These are phyloP conservation scores for Neonectria punicea DNA, from an alignment of 2,329 filamentous ascomycete genomes.

Conservation along the genomic window DNA sequence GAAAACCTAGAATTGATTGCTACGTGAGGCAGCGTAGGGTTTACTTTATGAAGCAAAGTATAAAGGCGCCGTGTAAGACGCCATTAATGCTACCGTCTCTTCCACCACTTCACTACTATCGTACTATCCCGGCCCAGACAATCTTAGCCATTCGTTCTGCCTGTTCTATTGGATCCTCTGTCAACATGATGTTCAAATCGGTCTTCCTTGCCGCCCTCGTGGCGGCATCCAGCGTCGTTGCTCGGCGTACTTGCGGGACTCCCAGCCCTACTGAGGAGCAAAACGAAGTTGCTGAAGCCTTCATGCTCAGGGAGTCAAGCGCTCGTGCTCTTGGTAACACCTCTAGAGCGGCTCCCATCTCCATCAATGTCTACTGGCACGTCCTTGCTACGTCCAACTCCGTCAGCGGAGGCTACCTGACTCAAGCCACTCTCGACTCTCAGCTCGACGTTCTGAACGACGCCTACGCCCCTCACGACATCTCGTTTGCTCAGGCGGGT, in stretches of 20 bases:
- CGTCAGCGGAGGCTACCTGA: slow-evolving; percentile 33
- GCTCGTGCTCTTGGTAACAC: slow-evolving; percentile 1
- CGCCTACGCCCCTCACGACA: slow-evolving; percentile 55
- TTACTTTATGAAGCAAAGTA: neutral
- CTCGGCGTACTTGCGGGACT: slow-evolving; percentile 14
- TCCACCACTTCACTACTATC: neutral
- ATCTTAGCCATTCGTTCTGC: neutral
- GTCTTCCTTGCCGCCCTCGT: slow-evolving; percentile 6
- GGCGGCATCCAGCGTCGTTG: slow-evolving; percentile 13
- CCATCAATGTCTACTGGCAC: slow-evolving; percentile 40
- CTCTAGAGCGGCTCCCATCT: slow-evolving; percentile 19
- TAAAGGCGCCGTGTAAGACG: neutral
- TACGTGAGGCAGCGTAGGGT: no score
- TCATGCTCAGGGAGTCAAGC: slow-evolving; percentile 12
- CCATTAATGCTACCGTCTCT: neutral
- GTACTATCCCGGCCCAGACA: neutral
- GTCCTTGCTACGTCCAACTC: slow-evolving; percentile 36
- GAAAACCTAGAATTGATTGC: neutral
- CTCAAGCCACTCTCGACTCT: slow-evolving; percentile 27
- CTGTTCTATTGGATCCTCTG: neutral
- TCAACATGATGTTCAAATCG: slow-evolving; percentile 14
- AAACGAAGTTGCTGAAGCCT: slow-evolving; percentile 8
- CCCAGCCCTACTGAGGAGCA: slow-evolving; percentile 14
- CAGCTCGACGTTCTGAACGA: slow-evolving; percentile 59
- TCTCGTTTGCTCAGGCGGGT: slow-evolving; percentile 56